Base-by-base conservation (phyloP, 345 rosid species). In the Rhizophora mangle region DNA sequence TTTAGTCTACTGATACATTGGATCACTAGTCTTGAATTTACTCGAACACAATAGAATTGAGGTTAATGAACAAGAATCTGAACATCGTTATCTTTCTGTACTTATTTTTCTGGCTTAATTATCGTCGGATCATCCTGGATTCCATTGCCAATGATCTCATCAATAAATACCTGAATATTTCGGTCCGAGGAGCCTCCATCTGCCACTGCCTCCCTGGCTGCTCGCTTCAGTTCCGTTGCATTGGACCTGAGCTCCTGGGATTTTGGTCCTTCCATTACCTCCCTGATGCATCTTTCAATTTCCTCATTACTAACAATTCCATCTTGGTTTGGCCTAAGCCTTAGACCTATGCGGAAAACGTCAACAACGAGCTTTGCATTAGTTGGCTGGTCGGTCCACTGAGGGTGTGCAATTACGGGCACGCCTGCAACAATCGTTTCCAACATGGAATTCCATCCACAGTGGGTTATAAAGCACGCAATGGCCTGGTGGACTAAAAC, bases 301-400 rank as follows among this genome's bases (percentile, higher is more conserved):
- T 81, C 86, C 43, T 80, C 80, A 11, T 64, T 65, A 7, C 61
- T 64, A 20, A 78, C 18, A 8, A 55, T 34, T 29, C 83, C 85
- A 8, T 70, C 81, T 8, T 64, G 30, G 13, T 69, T 72, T 18
- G 56, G 65, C 52, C 72, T 60, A 16, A 83, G 43, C 74, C 85
- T 83, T 26, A 82, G 13, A 20, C 89, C 89, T 2, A 74, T 73
- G 39, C 73, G 75, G 15, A 83, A 82, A 54, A 85, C 85, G 64
- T 83, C 85, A 5, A 60, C 68, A 0, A 83, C 30, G 58, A 83
- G 86, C 74, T 83, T 85, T 0, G 85, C 89, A 39, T 82, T 85
- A 0, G 85, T 82, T 5, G 84, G 86, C 68, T 85, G 92, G 74
- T 87, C 92, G 3, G 76, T 70, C 86, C 86, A 87, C 2, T 79